Evolutionary conservation across 2,329 filamentous ascomycete species (phyloP), one percentile per base, ranked within the genome.

Genomic region (Penicillium vulpinum): DNA sequence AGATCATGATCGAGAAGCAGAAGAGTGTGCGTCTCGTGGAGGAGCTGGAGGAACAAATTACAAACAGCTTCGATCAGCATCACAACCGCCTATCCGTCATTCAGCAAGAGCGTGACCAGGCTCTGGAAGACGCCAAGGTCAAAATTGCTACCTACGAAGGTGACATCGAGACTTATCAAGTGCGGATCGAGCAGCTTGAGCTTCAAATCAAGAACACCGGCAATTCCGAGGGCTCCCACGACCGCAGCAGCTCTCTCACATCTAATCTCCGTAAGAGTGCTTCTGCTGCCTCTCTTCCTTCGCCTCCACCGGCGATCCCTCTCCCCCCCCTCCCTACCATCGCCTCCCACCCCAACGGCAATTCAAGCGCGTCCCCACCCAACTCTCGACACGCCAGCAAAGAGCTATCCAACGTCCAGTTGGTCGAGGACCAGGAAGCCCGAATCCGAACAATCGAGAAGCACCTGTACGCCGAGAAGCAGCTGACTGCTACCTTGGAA

Each of bases 391-490:
- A 92, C 57, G 82, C 86, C 18, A 95, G 91, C 80, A 95, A 94
- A 73, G 91, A 96, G 68, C 83, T 86, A 55, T 81, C 88, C 50
- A 84, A 88, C 57, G 85, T 88, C 48, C 92, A 97, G 68, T 84
- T 96, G 54, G 91, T 93, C 58, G 93, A 97, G 70, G 94, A 99
- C 67, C 92, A 97, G 73, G 94, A 99, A 73, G 90, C 91, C 41
- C 92, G 92, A 62, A 95, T 99, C 71, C 88, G 90, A 58, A 95
- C 91, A 7, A 96, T 99, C 61, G 93, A 99, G 81, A 97, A 97
- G 80, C 92, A 97, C 71, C 84, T 99, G 24, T 89, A 90, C 63
- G 94, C 94, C 4, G 94, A 99, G 81, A 96, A 96, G 73, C 93
- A 97, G 74, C 87, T 99, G 57, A 99, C 93, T 0, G 88, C 91